phyloP scores from a whole-genome alignment of 2,329 filamentous ascomycete species.

The Helicocarpus griseus region DNA sequence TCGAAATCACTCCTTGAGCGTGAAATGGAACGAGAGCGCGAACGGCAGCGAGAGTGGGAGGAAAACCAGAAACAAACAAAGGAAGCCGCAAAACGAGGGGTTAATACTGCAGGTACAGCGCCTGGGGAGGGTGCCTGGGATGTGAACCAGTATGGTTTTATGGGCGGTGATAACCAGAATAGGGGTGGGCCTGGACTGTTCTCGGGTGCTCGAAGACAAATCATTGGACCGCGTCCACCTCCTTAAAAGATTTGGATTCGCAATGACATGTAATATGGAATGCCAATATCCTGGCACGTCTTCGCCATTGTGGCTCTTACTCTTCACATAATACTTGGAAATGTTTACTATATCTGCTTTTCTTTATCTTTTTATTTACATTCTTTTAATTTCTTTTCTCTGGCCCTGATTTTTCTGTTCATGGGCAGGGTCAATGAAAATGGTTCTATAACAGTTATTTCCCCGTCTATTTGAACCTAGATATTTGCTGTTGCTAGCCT shows the following conservation, averaged over 20 bases:
- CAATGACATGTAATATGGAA: no score
- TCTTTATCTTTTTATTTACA: neutral
- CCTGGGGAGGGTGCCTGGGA: constrained; percentile 47
- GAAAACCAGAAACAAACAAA: constrained; percentile 45
- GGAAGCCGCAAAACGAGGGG: constrained; percentile 35
- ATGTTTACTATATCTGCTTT: neutral
- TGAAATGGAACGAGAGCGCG: constrained; percentile 58
- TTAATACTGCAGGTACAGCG: constrained; percentile 38
- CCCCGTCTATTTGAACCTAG: no score
- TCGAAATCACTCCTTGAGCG: constrained; percentile 55
- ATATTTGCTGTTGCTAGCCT: neutral
- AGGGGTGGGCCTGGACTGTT: constrained; percentile 40
- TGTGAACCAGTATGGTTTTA: constrained; percentile 55
- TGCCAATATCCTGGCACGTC: no score
- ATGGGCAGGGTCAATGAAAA: no score
- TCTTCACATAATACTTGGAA: neutral
- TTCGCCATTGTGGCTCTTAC: no score
- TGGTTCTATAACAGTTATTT: no score
- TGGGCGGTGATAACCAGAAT: constrained; percentile 54
- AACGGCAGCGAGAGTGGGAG: constrained; percentile 57
- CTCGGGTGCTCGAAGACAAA: constrained; percentile 49
- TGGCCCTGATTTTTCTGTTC: neutral
- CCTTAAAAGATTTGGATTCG: no score
- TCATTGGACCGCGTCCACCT: constrained; percentile 51
- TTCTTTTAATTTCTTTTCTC: neutral